These are phyloP conservation scores for Geotrichum aggregatum DNA, from an alignment of 1,139 yeast species.

Conservation along the genomic window DNA sequence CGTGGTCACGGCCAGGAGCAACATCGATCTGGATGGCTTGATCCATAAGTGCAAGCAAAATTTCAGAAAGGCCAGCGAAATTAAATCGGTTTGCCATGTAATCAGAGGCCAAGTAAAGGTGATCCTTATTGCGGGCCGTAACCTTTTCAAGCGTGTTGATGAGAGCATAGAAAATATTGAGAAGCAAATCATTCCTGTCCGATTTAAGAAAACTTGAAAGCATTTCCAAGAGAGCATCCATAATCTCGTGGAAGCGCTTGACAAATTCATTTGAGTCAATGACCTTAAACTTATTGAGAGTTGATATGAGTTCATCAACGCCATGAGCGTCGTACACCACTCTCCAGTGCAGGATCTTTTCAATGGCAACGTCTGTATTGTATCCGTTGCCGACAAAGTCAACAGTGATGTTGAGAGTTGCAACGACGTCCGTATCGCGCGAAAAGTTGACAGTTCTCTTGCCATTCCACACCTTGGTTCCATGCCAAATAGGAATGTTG, in stretches of 20 bases:
- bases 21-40: conserved; percentile 25
- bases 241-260: conserved; percentile 37
- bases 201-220: conserved; percentile 28
- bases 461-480: conserved; percentile 30
- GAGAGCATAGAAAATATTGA: conserved; percentile 31
- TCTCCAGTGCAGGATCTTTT: conserved; percentile 55
- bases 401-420: conserved; percentile 43
- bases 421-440: conserved; percentile 29
- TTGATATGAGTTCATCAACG: conserved; percentile 35
- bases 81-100: conserved; percentile 31
- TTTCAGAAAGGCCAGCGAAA: conserved; percentile 31
- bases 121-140: conserved; percentile 28
- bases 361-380: conserved; percentile 59
- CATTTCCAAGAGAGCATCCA: conserved; percentile 42
- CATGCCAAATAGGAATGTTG: conserved; percentile 33
- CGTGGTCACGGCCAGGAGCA: conserved; percentile 26
- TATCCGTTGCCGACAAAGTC: conserved; percentile 68
- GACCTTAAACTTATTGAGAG: conserved; percentile 27
- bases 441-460: conserved; percentile 28
- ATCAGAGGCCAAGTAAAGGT: conserved; percentile 31
- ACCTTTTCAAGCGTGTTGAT: conserved; percentile 33
- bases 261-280: conserved; percentile 32
- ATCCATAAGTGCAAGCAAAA: conserved; percentile 27
- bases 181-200: conserved; percentile 30
- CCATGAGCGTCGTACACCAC: conserved; percentile 41